These are phyloP conservation scores for Lolium rigidum DNA, from an alignment of 176 grass and related monocot genomes.

Conservation along the genomic window DNA sequence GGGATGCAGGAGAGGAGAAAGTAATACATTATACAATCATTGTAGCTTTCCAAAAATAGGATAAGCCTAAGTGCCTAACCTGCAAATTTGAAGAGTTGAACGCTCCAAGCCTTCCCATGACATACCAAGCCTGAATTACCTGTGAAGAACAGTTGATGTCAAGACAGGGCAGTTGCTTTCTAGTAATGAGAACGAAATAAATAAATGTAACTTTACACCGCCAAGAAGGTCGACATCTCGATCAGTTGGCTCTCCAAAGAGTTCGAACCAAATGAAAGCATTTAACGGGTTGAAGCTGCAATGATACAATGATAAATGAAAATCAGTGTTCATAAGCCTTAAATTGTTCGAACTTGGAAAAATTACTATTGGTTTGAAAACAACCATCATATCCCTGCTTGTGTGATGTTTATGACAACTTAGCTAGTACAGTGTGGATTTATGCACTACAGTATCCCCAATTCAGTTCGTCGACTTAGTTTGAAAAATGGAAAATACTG, in stretches of 20 bases:
- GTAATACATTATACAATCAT: not conserved
- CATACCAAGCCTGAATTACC: constrained; percentile 96
- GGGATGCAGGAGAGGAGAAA: not conserved
- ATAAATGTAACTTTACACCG: constrained; percentile 69
- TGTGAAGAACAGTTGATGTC: constrained; percentile 34
- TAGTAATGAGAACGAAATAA: constrained; percentile 33
- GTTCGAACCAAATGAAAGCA: constrained; percentile 93
- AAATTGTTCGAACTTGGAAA: not conserved
- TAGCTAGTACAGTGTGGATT: not conserved
- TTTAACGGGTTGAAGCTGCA: constrained; percentile 84
- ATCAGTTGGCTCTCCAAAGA: constrained; percentile 83
- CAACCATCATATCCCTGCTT: not conserved
- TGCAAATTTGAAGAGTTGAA: constrained; percentile 96
- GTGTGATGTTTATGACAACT: not conserved
- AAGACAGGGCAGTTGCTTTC: constrained; percentile 29
- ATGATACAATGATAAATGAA: constrained; percentile 5
- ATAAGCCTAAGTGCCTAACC: constrained; percentile 64
- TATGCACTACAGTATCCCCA: not conserved
- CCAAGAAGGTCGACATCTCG: constrained; percentile 90
- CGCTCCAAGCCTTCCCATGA: constrained; percentile 91
- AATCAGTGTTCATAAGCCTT: not conserved
- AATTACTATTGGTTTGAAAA: too few species aligned
- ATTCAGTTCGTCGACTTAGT: not conserved
- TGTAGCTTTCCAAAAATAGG: not conserved
- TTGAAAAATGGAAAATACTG: not conserved